phyloP scores from a whole-genome alignment of 108 stramenopile species.

The Conticribra guillardii region DNA sequence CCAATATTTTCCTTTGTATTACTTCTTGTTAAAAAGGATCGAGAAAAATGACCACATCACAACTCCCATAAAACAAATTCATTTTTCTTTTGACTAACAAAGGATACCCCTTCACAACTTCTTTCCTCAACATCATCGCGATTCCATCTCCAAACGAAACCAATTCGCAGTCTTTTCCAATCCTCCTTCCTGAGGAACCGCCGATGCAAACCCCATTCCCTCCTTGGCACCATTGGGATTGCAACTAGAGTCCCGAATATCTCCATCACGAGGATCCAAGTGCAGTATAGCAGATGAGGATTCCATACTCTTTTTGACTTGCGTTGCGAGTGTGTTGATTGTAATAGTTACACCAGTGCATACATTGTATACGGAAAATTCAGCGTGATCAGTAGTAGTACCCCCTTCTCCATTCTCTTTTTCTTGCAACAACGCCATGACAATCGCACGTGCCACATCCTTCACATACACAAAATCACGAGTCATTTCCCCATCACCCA shows the following conservation, averaged over 20 bases:
- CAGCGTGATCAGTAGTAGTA: constrained; percentile 25
- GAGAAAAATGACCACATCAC: too few species aligned
- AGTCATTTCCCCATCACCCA: constrained; percentile 96
- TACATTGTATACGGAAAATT: constrained; percentile 81
- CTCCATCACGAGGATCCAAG: constrained; percentile 39
- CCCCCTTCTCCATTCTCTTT: constrained; percentile 1
- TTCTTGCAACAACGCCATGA: constrained; percentile 54
- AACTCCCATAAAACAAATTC: too few species aligned
- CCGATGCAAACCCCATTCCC: constrained; percentile 35
- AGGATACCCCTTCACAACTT: background rate
- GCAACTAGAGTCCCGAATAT: constrained; percentile 49
- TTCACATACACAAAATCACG: constrained; percentile 97
- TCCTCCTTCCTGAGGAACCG: constrained; percentile 41
- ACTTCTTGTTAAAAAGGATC: too few species aligned
- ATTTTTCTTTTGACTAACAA: background rate
- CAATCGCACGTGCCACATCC: constrained; percentile 94
- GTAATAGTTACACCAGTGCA: constrained; percentile 77
- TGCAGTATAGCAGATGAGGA: constrained; percentile 50
- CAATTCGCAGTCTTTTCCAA: constrained; percentile 48
- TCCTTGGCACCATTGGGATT: constrained; percentile 26
- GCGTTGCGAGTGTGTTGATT: constrained; percentile 67
- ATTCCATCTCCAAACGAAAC: constrained; percentile 14
- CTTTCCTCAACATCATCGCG: background rate
- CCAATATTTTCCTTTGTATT: too few species aligned
- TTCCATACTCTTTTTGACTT: constrained; percentile 64